phyloP scores from a whole-genome alignment of 2,329 filamentous ascomycete genomes.

The Pseudogymnoascus sp. region DNA sequence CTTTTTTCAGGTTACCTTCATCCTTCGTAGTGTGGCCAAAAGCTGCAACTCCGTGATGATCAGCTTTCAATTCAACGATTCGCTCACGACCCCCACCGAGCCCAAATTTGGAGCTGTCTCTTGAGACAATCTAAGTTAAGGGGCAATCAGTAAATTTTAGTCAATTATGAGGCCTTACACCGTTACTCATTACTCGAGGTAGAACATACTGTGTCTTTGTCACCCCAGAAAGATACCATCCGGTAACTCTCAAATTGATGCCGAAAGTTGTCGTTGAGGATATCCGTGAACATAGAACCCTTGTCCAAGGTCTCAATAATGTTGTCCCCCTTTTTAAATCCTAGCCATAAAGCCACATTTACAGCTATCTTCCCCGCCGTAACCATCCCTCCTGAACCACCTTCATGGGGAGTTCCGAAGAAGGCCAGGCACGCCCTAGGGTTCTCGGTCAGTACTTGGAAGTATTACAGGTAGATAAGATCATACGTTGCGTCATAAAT shows the following conservation, averaged over 20 bases:
- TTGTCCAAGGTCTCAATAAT: slow-evolving; percentile 16
- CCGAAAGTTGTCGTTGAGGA: slow-evolving; percentile 15
- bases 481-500: neutral
- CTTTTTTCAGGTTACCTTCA: neutral
- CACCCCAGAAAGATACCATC: slow-evolving; percentile 22
- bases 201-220: slow-evolving; percentile 13
- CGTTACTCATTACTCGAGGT: neutral
- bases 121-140: slow-evolving; percentile 12
- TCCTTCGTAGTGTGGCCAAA: neutral
- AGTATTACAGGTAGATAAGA: neutral
- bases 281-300: slow-evolving; percentile 20
- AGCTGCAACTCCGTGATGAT: slow-evolving; percentile 13
- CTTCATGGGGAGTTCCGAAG: slow-evolving; percentile 26
- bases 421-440: slow-evolving; percentile 22
- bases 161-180: slow-evolving; percentile 14
- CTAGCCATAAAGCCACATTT: slow-evolving; percentile 16
- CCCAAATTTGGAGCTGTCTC: slow-evolving; percentile 12
- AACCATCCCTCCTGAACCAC: slow-evolving; percentile 17
- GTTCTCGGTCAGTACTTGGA: slow-evolving; percentile 16
- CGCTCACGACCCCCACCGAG: slow-evolving; percentile 12
- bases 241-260: slow-evolving; percentile 9
- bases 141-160: neutral
- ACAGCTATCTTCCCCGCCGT: slow-evolving; percentile 18
- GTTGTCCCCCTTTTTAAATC: slow-evolving; percentile 17
- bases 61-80: slow-evolving; percentile 13